Evolutionary conservation across 2,329 filamentous ascomycete genomes (phyloP), one percentile per base, ranked within the genome.

Genomic region (Hypoxylon sp.): DNA sequence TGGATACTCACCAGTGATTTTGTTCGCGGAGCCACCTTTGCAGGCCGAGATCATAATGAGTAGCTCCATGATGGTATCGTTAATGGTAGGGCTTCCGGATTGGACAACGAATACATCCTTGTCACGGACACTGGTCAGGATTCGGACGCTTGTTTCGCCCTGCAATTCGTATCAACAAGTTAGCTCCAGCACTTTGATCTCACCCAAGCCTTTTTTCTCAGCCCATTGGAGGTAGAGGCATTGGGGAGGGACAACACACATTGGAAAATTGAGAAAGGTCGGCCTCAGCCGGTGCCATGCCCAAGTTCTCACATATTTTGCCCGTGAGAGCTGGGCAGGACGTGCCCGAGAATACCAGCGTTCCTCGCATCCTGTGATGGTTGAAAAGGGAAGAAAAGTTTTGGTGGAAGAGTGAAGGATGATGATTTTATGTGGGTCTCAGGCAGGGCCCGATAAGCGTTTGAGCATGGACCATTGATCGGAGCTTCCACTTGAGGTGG

Each of bases 61-160:
- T 77, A 99, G 87, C 85, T 99, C 96, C 94, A 99, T 97, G 77
- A 99, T 94, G 76, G 93, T 96, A 82, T 99, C 96, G 80, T 99
- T 99, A 85, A 97, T 97, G 82, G 91, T 93, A 77, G 89, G 87
- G 81, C 96, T 97, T 70, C 96, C 96, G 68, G 95, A 98, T 84
- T 99, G 96, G 66, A 99, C 91, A 78, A 99, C 95, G 80, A 98
- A 99, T 74, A 99, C 95, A 86, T 99, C 95, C 80, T 98, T 96
- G 78, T 99, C 96, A 73, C 96, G 92, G 71, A 99, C 94, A 79
- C 88, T 90, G 48, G 87, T 90, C 77, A 90, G 77, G 76, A 91
- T 90, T 74, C 87, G 86, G 73, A 91, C 88, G 75, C 88, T 90
- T 63, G 88, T 91, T 81, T 91, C 88, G 80, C 88, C 88, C 87